Conservation (phyloP, 345 rosid genomes). For the Pugionium cornutum region DNA sequence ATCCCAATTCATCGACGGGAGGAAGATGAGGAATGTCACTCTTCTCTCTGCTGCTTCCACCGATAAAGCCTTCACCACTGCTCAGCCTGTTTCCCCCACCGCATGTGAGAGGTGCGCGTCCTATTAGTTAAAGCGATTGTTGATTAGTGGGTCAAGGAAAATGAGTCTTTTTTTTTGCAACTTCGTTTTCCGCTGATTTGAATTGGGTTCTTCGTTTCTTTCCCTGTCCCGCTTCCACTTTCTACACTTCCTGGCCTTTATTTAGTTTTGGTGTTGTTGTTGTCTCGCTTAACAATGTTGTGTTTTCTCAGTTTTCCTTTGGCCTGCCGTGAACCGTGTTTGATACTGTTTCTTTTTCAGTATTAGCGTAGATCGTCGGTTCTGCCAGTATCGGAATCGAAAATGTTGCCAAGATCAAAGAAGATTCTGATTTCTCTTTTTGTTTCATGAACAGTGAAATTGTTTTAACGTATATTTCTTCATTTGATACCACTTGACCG, state of each 20-base stretch:
- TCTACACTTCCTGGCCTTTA: neutral
- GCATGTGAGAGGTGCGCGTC: conserved; percentile 27
- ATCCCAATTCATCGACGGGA: conserved; percentile 29
- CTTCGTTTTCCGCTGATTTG: conserved; percentile 5
- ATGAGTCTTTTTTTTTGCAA: neutral
- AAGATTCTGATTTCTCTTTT: conserved; percentile 25
- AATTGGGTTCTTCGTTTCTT: conserved; percentile 2
- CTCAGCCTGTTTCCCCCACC: conserved; percentile 22
- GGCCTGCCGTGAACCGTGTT: neutral
- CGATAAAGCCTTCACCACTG: conserved; percentile 24
- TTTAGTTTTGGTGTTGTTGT: neutral
- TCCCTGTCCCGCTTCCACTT: neutral
- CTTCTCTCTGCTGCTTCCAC: conserved; percentile 34
- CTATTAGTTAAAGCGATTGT: neutral
- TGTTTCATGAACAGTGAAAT: neutral
- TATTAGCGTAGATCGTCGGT: neutral
- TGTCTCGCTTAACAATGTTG: neutral
- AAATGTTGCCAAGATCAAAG: conserved; percentile 1
- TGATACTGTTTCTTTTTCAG: neutral
- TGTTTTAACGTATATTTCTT: neutral
- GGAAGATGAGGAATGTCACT: conserved; percentile 33
- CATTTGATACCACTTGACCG: conserved; percentile 6
- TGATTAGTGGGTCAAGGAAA: conserved; percentile 2
- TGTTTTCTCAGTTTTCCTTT: neutral
- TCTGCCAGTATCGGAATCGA: neutral